These are phyloP conservation scores for Candida sanyiensis DNA, from an alignment of 805 yeast genomes.

Conservation along the genomic window DNA sequence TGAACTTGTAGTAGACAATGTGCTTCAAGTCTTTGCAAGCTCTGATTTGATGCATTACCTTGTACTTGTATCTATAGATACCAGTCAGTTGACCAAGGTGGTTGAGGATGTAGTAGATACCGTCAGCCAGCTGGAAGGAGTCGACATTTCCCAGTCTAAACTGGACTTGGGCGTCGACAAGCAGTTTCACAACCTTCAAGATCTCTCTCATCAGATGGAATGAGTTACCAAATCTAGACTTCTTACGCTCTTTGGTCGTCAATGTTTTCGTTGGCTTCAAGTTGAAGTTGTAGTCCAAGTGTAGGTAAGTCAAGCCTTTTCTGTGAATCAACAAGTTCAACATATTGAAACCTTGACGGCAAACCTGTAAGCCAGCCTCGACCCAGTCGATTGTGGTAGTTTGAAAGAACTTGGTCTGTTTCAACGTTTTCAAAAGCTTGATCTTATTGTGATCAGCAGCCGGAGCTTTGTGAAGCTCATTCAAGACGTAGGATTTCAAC, in stretches of 20 bases:
- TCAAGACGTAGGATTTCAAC: constrained; percentile 68
- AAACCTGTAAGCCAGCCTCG: constrained; percentile 93
- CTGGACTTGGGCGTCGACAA: constrained; percentile 93
- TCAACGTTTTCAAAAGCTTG: constrained; percentile 57
- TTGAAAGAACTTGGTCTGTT: constrained; percentile 82
- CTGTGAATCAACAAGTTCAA: constrained; percentile 82
- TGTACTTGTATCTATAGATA: constrained; percentile 91
- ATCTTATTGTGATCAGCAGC: constrained; percentile 44
- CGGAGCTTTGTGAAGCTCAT: constrained; percentile 52
- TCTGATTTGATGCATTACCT: constrained; percentile 96
- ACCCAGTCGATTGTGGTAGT: constrained; percentile 95
- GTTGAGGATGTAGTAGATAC: constrained; percentile 80
- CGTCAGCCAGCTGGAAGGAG: constrained; percentile 93
- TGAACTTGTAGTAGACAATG: constrained; percentile 79
- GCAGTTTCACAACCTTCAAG: constrained; percentile 69
- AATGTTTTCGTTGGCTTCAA: constrained; percentile 93
- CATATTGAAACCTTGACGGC: constrained; percentile 93
- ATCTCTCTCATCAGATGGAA: constrained; percentile 92
- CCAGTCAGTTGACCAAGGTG: constrained; percentile 97
- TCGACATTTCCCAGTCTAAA: constrained; percentile 86
- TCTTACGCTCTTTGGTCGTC: constrained; percentile 93
- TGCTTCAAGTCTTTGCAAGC: constrained; percentile 95
- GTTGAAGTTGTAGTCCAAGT: constrained; percentile 92
- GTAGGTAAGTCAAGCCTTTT: constrained; percentile 86
- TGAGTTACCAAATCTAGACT: constrained; percentile 93